Conservation (phyloP, 768 basidiomycete genomes). For the Sarcodon sp. region DNA sequence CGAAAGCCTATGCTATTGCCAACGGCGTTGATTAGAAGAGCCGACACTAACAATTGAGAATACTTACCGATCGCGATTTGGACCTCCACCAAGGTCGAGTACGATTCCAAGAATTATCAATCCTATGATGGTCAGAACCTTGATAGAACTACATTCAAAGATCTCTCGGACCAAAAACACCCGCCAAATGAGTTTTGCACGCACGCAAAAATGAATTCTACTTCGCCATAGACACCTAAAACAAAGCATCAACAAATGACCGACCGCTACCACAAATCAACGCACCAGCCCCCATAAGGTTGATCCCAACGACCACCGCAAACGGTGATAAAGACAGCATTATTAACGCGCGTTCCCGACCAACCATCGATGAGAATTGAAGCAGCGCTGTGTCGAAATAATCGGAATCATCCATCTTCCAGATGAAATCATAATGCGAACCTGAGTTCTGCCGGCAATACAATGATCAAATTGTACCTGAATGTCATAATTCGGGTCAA, state of each 20-base stretch:
- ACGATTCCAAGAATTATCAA: slow-evolving; percentile 34
- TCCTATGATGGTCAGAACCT: slow-evolving; percentile 33
- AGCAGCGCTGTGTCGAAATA: slow-evolving; percentile 21
- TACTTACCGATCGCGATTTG: slow-evolving; percentile 25
- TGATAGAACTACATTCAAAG: slow-evolving; percentile 27
- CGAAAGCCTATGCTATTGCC: slow-evolving; percentile 27
- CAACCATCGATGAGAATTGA: slow-evolving; percentile 46
- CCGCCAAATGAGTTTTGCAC: slow-evolving; percentile 10
- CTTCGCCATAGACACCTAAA: slow-evolving; percentile 29
- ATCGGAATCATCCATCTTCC: neutral
- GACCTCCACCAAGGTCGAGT: slow-evolving; percentile 47
- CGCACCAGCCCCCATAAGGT: slow-evolving; percentile 26
- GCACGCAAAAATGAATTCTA: slow-evolving; percentile 35
- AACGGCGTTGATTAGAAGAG: neutral
- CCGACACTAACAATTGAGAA: no score
- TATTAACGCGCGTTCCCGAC: slow-evolving; percentile 27
- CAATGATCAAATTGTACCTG: slow-evolving; percentile 21
- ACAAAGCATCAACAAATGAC: neutral
- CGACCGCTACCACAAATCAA: neutral
- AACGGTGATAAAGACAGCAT: slow-evolving; percentile 39
- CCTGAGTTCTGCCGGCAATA: slow-evolving; percentile 28
- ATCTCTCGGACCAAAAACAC: neutral
- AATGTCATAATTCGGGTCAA: neutral
- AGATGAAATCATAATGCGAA: neutral
- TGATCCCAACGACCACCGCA: slow-evolving; percentile 37